Evolutionary conservation across 371 early-diverging fungal species (phyloP).

Genomic region (Zopfochytrium polystomum): DNA sequence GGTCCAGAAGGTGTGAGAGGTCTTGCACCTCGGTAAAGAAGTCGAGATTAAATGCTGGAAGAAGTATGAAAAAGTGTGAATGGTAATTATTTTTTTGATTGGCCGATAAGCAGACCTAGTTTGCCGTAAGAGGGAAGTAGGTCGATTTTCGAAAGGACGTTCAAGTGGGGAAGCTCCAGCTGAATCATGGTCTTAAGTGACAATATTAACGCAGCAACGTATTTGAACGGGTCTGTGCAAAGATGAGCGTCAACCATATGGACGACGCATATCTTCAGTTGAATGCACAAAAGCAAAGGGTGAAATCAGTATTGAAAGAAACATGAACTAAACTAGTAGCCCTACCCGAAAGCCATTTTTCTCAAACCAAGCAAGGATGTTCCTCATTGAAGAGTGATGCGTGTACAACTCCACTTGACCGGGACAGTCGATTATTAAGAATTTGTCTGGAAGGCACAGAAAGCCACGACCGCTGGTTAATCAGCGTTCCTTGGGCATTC

Average conservation of each 20-base stretch:
- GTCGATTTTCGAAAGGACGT: slow-evolving; percentile 59
- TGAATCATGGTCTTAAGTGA: slow-evolving; percentile 55
- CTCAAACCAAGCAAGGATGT: slow-evolving; percentile 71
- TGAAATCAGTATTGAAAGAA: neutral
- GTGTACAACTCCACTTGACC: slow-evolving; percentile 99
- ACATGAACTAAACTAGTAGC: neutral
- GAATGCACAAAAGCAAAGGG: neutral
- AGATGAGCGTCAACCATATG: slow-evolving; percentile 57
- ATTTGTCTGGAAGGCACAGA: slow-evolving; percentile 56
- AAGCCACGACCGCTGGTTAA: too few relatives aligned
- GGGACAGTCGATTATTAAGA: slow-evolving; percentile 96
- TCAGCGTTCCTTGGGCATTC: too few relatives aligned
- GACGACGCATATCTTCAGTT: slow-evolving; percentile 38
- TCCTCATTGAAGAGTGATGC: slow-evolving; percentile 81
- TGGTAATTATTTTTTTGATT: neutral
- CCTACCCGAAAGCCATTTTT: slow-evolving; percentile 70
- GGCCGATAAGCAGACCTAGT: slow-evolving; percentile 47
- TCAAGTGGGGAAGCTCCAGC: slow-evolving; percentile 53
- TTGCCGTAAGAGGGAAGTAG: slow-evolving; percentile 59
- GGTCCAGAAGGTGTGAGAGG: slow-evolving; percentile 71
- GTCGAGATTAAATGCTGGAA: slow-evolving; percentile 71
- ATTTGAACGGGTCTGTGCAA: slow-evolving; percentile 50
- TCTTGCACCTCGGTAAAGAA: slow-evolving; percentile 94
- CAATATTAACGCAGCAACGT: slow-evolving; percentile 48
- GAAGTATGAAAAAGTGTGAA: too few relatives aligned